Evolutionary conservation across 306 rosid genomes (phyloP).

Genomic region (Sindora glabra): DNA sequence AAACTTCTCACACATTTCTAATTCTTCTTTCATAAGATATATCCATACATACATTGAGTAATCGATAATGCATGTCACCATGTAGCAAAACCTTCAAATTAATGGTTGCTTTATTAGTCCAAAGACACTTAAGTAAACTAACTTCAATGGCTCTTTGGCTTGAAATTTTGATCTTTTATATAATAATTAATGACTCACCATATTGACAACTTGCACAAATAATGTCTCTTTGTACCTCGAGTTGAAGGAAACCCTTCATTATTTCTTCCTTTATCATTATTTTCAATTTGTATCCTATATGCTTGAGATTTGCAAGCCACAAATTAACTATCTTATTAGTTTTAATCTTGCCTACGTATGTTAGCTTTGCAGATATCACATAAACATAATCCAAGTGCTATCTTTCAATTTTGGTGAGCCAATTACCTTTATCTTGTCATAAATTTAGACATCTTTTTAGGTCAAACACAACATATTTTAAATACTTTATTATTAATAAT

Average conservation of each 20-base stretch:
- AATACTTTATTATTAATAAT: too few relatives aligned
- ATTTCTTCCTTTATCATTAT: background rate
- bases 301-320: background rate
- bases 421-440: too few relatives aligned
- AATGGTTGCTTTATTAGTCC: background rate
- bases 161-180: background rate
- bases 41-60: background rate
- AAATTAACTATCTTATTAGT: background rate
- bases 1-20: background rate
- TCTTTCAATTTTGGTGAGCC: too few relatives aligned
- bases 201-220: background rate
- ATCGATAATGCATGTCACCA: background rate
- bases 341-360: background rate
- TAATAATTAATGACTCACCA: background rate
- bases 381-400: too few relatives aligned
- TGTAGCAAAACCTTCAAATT: background rate
- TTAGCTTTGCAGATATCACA: too few relatives aligned
- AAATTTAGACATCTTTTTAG: too few relatives aligned
- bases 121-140: background rate
- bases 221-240: background rate
- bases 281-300: background rate
- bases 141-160: background rate
- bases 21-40: background rate
- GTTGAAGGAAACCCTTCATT: background rate
- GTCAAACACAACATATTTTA: too few relatives aligned